Conservation (phyloP, 2,329 filamentous ascomycete species). For the Colletotrichum melonis region DNA sequence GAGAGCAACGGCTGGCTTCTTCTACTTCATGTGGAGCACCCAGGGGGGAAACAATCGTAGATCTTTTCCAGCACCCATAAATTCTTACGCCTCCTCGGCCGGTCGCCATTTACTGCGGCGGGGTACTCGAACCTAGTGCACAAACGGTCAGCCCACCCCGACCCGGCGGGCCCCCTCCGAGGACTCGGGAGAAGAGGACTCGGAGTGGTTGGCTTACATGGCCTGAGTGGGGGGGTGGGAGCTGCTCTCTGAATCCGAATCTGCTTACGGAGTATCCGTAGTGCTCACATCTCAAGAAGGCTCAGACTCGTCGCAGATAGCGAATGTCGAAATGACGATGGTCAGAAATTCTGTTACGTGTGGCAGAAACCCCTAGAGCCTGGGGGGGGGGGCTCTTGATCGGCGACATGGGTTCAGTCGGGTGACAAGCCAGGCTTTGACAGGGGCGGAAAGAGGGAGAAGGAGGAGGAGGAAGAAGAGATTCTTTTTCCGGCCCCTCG, state of each 20-base stretch:
- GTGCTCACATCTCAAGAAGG: not conserved
- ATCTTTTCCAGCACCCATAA: not conserved
- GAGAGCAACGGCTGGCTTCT: not conserved
- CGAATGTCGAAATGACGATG: slow-evolving; percentile 17
- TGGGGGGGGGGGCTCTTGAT: not conserved
- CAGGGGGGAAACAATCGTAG: not conserved
- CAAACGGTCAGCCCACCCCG: not conserved
- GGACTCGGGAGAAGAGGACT: too few species aligned
- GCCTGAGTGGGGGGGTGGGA: not conserved
- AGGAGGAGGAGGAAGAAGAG: too few species aligned
- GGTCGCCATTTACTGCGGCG: slow-evolving; percentile 12
- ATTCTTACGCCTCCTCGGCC: not conserved
- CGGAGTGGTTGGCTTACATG: too few species aligned
- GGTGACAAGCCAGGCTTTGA: not conserved
- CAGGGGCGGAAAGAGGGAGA: too few species aligned
- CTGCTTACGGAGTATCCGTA: too few species aligned
- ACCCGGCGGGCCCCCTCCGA: not conserved
- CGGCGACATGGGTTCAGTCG: slow-evolving; percentile 1
- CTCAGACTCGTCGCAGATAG: not conserved
- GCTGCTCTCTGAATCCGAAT: not conserved
- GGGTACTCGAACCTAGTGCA: not conserved
- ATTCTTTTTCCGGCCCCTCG: not conserved
- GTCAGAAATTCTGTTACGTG: slow-evolving; percentile 1
- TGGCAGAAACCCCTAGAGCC: not conserved
- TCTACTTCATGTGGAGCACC: not conserved